Percentiles rank a stretch among this genome's conserved stretches.
phyloP scores from a whole-genome alignment of 495 filamentous ascomycete species.

The Penicillium cataractarum region DNA sequence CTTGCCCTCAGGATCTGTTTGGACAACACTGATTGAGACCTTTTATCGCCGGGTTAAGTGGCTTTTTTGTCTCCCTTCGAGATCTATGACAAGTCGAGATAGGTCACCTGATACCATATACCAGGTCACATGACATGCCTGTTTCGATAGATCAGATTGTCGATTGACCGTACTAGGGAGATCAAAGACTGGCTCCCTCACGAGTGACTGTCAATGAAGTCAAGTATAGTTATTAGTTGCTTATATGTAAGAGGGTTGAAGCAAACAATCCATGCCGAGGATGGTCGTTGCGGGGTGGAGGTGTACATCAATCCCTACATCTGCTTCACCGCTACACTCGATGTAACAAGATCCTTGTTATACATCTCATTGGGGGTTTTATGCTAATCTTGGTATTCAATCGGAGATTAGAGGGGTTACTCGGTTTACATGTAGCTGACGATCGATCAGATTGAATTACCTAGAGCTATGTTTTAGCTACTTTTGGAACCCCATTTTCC shows the following conservation, averaged over 20 bases:
- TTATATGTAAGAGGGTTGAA: too few species aligned
- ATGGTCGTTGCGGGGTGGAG: background rate
- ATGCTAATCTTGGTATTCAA: background rate
- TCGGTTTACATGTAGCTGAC: background rate
- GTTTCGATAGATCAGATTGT: constrained; percentile 2
- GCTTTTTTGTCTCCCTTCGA: background rate
- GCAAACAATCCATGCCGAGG: background rate
- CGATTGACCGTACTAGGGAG: background rate
- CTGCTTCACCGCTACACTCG: background rate
- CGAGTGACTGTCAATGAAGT: background rate
- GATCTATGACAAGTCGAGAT: background rate
- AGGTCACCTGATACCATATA: background rate
- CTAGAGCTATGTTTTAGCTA: too few species aligned
- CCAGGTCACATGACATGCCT: background rate
- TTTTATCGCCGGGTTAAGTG: background rate
- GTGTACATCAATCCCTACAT: background rate
- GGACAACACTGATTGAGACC: background rate
- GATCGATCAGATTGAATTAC: background rate
- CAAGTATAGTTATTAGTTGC: too few species aligned
- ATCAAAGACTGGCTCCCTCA: background rate
- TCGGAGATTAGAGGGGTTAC: background rate
- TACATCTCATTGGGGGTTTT: background rate
- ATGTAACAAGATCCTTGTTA: background rate
- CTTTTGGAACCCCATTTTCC: too few species aligned
- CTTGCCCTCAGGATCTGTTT: background rate